These are phyloP conservation scores for Acorus calamus DNA, from an alignment of 106 monocot genomes.

Conservation along the genomic window DNA sequence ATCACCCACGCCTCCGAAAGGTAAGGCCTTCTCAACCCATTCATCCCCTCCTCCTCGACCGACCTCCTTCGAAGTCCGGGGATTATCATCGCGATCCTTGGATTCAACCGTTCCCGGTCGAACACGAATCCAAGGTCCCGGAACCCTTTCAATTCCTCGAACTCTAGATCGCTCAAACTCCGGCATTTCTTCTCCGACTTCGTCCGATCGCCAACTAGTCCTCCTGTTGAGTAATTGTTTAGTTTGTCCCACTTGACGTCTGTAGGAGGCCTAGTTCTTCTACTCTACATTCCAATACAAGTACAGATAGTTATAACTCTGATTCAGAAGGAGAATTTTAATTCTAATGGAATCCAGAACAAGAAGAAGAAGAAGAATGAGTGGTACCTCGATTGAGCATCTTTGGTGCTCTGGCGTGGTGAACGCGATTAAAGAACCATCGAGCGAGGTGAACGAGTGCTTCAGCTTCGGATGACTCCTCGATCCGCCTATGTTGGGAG, in stretches of 20 bases:
- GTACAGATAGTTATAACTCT: too few relatives aligned
- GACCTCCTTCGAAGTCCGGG: slow-evolving; percentile 21
- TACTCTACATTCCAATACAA: too few relatives aligned
- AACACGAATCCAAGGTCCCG: slow-evolving; percentile 61
- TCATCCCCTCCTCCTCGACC: not conserved
- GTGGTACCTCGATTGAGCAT: slow-evolving; percentile 17
- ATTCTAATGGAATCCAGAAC: too few relatives aligned
- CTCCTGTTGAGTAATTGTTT: not conserved
- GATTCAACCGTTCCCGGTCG: slow-evolving; percentile 25
- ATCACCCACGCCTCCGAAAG: slow-evolving; percentile 35
- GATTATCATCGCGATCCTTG: slow-evolving; percentile 20
- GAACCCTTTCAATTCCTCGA: slow-evolving; percentile 57
- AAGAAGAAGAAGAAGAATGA: too few relatives aligned
- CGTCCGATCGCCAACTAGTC: too few relatives aligned
- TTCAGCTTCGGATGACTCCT: not conserved
- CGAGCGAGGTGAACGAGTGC: slow-evolving; percentile 20
- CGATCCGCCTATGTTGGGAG: not conserved
- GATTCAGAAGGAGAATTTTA: too few relatives aligned
- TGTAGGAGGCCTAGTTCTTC: not conserved
- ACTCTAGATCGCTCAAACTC: slow-evolving; percentile 48
- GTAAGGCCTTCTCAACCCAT: slow-evolving; percentile 14
- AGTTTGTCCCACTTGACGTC: slow-evolving; percentile 4
- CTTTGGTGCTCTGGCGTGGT: not conserved
- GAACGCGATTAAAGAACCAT: slow-evolving; percentile 1
- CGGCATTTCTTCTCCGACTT: slow-evolving; percentile 30